Conservation (phyloP, 805 yeast genomes). For the Starmerella powellii region DNA sequence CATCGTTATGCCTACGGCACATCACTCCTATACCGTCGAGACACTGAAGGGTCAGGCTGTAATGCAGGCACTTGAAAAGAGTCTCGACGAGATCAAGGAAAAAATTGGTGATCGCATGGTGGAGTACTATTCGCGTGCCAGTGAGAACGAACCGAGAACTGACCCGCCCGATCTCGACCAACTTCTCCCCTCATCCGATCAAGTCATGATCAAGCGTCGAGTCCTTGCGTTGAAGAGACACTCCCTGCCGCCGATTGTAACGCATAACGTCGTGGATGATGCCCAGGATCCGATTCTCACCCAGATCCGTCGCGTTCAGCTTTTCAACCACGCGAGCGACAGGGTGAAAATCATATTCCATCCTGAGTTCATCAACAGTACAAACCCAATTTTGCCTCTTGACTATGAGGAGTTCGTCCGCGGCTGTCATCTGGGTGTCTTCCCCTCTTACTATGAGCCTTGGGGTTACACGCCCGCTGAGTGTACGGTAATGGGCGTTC, state of each 20-base stretch:
- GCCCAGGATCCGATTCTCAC: slow-evolving; percentile 79
- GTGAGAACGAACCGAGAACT: slow-evolving; percentile 32
- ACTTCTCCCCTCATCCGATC: slow-evolving; percentile 71
- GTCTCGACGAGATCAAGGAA: slow-evolving; percentile 77
- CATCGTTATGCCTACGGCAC: slow-evolving; percentile 94
- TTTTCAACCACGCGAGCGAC: slow-evolving; percentile 81
- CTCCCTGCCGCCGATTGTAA: slow-evolving; percentile 84
- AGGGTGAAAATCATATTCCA: slow-evolving; percentile 93
- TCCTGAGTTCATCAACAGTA: slow-evolving; percentile 90
- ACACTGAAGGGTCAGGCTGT: slow-evolving; percentile 95
- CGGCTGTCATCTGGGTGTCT: slow-evolving; percentile 95
- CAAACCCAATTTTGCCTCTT: slow-evolving; percentile 81
- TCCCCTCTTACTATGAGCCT: slow-evolving; percentile 97
- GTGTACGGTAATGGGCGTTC: slow-evolving; percentile 99
- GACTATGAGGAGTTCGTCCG: slow-evolving; percentile 97
- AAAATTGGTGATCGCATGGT: slow-evolving; percentile 76
- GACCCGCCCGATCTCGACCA: slow-evolving; percentile 75
- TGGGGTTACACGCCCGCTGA: slow-evolving; percentile 99
- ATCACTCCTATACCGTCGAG: slow-evolving; percentile 88
- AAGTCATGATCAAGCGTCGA: slow-evolving; percentile 80
- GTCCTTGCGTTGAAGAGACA: slow-evolving; percentile 86
- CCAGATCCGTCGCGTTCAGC: slow-evolving; percentile 81
- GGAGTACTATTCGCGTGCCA: slow-evolving; percentile 72
- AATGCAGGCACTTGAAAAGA: slow-evolving; percentile 74
- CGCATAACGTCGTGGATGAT: slow-evolving; percentile 94